These are phyloP conservation scores for Thalassiosira profunda DNA, from an alignment of 108 stramenopile genomes.

Conservation along the genomic window DNA sequence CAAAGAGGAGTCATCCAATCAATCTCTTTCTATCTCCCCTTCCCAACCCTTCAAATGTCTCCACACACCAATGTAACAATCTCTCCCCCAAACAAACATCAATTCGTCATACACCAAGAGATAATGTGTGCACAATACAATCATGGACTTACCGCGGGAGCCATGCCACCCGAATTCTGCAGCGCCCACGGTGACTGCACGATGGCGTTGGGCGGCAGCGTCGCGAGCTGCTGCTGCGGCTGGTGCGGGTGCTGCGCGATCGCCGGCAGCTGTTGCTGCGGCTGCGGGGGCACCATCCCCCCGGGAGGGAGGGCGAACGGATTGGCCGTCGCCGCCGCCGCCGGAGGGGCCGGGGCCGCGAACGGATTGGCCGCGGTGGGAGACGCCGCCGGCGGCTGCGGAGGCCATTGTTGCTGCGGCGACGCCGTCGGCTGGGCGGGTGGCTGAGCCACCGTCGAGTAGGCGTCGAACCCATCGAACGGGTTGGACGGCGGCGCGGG, in stretches of 20 bases:
- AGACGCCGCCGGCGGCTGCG: not conserved
- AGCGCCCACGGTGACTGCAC: not conserved
- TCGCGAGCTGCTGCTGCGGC: not conserved
- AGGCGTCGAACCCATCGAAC: constrained; percentile 47
- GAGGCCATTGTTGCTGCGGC: not conserved
- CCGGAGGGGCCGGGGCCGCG: not conserved
- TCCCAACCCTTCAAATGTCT: no score
- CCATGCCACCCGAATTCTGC: no score
- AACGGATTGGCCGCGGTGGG: not conserved
- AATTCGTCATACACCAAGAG: no score
- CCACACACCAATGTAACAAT: no score
- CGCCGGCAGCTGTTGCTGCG: not conserved
- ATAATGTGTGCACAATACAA: no score
- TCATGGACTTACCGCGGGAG: no score
- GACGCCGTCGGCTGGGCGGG: not conserved
- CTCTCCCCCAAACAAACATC: no score
- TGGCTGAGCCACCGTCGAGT: constrained; percentile 28
- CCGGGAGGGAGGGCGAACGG: not conserved
- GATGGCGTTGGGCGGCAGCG: not conserved
- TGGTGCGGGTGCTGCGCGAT: no score
- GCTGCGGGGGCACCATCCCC: not conserved
- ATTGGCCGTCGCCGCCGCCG: not conserved
- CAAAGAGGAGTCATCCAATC: no score
- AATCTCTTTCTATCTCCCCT: no score
- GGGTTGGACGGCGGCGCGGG: constrained; percentile 30